Evolutionary conservation across 1,139 yeast genomes (phyloP).

Genomic region (Taphrina deformans): DNA sequence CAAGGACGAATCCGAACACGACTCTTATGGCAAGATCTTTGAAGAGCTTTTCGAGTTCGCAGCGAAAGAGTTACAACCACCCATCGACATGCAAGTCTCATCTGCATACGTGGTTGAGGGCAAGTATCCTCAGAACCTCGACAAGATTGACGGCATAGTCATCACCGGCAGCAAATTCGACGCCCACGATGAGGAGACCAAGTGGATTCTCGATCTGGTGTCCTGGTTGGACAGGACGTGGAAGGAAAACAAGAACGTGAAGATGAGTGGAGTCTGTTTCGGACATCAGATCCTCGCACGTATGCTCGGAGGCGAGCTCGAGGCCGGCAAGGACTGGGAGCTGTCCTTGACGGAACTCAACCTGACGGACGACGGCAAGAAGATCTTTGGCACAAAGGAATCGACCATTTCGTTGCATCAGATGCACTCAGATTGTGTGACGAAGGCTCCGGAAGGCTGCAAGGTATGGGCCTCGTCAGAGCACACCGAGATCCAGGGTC

Average conservation of each 20-base stretch:
- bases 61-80: background rate
- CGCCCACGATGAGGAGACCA: constrained; percentile 53
- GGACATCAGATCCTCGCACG: constrained; percentile 80
- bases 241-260: constrained; percentile 41
- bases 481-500: constrained; percentile 65
- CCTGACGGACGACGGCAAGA: constrained; percentile 46
- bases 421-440: constrained; percentile 70
- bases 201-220: constrained; percentile 57
- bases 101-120: constrained; percentile 12
- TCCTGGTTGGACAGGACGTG: constrained; percentile 38
- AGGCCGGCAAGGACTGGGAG: constrained; percentile 72
- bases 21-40: constrained; percentile 26
- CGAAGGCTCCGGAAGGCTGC: constrained; percentile 52
- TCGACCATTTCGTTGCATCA: constrained; percentile 52
- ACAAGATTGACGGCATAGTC: constrained; percentile 51
- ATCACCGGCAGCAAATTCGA: constrained; percentile 58
- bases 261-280: constrained; percentile 58
- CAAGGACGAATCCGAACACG: constrained; percentile 20
- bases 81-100: constrained; percentile 1
- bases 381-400: constrained; percentile 44
- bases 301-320: constrained; percentile 62
- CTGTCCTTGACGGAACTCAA: constrained; percentile 59
- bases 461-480: constrained; percentile 55
- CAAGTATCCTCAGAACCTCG: constrained; percentile 42
- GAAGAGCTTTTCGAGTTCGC: constrained; percentile 20